Evolutionary conservation across 257 asterid species (phyloP), one percentile per base, ranked within the genome.

Genomic region (Verbena officinalis): DNA sequence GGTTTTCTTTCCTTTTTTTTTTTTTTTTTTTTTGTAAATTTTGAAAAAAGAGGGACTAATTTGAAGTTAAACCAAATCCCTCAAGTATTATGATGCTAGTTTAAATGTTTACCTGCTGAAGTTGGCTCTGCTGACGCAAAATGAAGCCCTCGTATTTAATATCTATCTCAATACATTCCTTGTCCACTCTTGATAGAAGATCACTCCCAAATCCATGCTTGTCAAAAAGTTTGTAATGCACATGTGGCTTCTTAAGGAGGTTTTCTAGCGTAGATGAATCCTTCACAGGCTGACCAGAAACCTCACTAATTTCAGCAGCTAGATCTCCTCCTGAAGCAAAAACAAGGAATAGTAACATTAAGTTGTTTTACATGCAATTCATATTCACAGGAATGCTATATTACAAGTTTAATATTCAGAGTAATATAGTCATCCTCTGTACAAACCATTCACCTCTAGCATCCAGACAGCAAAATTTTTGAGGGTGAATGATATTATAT

Each of bases 61-160:
- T n/a, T n/a, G n/a, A n/a, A n/a, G n/a, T n/a, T n/a, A n/a, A n/a
- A n/a, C n/a, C n/a, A n/a, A n/a, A n/a, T n/a, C n/a, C n/a, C n/a
- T n/a, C n/a, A n/a, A n/a, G n/a, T n/a, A n/a, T n/a, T n/a, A 27
- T 38, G 65, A 73, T 51, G 64, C 52, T 53, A n/a, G n/a, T n/a
- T 31, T 43, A 42, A 50, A 53, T 21, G 22, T 54, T 38, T 53
- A 93, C 98, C 97, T 93, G 99, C 78, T 83, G 85, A 63, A 93
- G 97, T 79, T 90, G 97, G 69, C 22, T 83, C 71, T 87, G 85
- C 79, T 93, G 96, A 67, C 99, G 97, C 36, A 80, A 69, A 64
- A 93, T 93, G 82, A 93, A 93, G 40, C 99, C 99, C 75, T 86
- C 97, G 45, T 93, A 93, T 80, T 90, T 93, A 44, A 93, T 93